Evolutionary conservation across 345 rosid genomes (phyloP).

Genomic region (Bruguiera parviflora): DNA sequence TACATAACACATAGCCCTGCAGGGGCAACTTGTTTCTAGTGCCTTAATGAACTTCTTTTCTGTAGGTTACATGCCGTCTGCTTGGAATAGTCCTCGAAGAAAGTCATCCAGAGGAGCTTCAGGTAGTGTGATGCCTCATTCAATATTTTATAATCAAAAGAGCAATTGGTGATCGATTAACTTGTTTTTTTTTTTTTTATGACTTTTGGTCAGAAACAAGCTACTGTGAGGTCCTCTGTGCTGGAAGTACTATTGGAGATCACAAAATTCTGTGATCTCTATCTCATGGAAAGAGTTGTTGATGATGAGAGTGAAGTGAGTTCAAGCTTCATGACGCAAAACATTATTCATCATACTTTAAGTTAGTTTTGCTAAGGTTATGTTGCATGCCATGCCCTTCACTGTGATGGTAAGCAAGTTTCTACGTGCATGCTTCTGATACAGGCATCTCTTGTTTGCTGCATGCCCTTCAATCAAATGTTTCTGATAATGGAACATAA

Average conservation of each 20-base stretch:
- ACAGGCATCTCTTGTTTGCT: neutral
- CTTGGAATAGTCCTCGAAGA: slow-evolving; percentile 90
- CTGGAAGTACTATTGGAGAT: slow-evolving; percentile 93
- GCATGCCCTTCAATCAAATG: neutral
- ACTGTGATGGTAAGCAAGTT: too few species aligned
- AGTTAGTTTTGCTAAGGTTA: slow-evolving; percentile 3
- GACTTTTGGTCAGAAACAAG: slow-evolving; percentile 60
- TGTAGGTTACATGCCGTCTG: slow-evolving; percentile 88
- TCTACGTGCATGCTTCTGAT: too few species aligned
- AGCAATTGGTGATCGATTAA: slow-evolving; percentile 5
- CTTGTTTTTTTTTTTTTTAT: slow-evolving; percentile 2
- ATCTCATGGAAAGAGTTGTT: slow-evolving; percentile 98
- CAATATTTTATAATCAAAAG: slow-evolving; percentile 5
- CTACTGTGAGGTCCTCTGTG: slow-evolving; percentile 80
- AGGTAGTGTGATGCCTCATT: slow-evolving; percentile 34
- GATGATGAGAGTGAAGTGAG: slow-evolving; percentile 90
- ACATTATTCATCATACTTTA: slow-evolving; percentile 1
- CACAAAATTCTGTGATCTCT: slow-evolving; percentile 82
- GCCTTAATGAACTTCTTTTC: slow-evolving; percentile 5
- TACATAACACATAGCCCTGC: too few species aligned
- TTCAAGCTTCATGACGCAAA: slow-evolving; percentile 14
- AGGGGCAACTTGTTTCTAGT: too few species aligned
- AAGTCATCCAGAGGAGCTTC: slow-evolving; percentile 82
- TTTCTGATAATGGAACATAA: too few species aligned
- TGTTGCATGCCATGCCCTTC: neutral